Evolutionary conservation across 2,329 filamentous ascomycete species (phyloP).

Genomic region (Xylariaceae sp.): DNA sequence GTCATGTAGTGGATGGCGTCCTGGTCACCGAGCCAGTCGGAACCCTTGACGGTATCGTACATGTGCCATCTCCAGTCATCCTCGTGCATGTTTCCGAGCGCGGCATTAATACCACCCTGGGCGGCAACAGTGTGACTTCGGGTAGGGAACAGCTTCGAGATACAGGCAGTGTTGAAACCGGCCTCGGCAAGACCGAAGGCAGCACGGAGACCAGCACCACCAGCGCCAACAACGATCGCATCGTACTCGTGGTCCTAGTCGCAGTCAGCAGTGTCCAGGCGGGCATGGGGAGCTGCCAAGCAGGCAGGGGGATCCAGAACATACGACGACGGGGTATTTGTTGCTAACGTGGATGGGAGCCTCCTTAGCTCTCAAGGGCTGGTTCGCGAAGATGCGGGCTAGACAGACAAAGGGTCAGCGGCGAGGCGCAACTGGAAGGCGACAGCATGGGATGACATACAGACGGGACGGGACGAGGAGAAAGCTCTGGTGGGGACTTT

Average conservation of each 20-base stretch:
- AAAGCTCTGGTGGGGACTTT: constrained; percentile 69
- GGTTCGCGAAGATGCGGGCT: constrained; percentile 83
- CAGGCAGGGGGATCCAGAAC: constrained; percentile 33
- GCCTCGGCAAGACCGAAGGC: constrained; percentile 83
- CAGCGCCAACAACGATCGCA: constrained; percentile 86
- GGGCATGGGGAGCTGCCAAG: not conserved
- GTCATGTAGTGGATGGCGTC: constrained; percentile 99
- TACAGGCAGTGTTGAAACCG: constrained; percentile 84
- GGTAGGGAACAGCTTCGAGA: constrained; percentile 81
- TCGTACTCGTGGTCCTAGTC: constrained; percentile 92
- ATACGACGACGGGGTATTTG: constrained; percentile 91
- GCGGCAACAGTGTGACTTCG: constrained; percentile 79
- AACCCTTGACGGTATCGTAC: constrained; percentile 98
- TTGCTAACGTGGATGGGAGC: constrained; percentile 78
- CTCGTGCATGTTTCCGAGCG: constrained; percentile 92
- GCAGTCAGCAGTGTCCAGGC: constrained; percentile 22
- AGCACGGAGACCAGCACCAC: constrained; percentile 74
- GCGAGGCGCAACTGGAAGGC: not conserved
- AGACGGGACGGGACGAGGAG: constrained; percentile 76
- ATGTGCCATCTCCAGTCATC: constrained; percentile 99
- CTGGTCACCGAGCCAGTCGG: constrained; percentile 95
- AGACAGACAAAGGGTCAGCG: constrained; percentile 19
- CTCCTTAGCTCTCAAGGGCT: constrained; percentile 86
- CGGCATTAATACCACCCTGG: constrained; percentile 81
- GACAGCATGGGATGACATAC: constrained; percentile 44